These are phyloP conservation scores for Ceratobasidium sp. DNA, from an alignment of 1,284 basidiomycete genomes.

Conservation along the genomic window DNA sequence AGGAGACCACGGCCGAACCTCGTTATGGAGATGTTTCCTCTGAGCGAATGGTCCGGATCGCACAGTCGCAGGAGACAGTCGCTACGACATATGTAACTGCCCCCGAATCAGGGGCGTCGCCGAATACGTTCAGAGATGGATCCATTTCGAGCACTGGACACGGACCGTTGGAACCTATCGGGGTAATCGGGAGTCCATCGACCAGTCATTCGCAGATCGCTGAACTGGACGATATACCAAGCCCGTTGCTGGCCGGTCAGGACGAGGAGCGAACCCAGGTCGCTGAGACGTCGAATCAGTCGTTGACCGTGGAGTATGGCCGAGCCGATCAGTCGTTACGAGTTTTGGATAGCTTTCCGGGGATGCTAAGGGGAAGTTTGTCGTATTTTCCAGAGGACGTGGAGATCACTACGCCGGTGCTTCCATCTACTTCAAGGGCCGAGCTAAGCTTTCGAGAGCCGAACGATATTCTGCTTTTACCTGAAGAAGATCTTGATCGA, in stretches of 20 bases:
- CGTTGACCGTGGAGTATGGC: constrained; percentile 27
- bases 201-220: constrained; percentile 37
- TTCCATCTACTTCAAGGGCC: background rate
- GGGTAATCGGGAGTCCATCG: constrained; percentile 33
- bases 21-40: constrained; percentile 19
- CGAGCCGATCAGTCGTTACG: constrained; percentile 19
- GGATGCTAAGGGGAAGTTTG: constrained; percentile 23
- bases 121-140: background rate
- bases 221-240: constrained; percentile 39
- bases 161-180: background rate
- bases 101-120: constrained; percentile 10
- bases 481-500: background rate
- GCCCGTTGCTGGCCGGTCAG: background rate
- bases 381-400: constrained; percentile 39
- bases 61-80: constrained; percentile 27
- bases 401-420: constrained; percentile 10
- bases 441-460: constrained; percentile 17
- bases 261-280: background rate
- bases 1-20: background rate
- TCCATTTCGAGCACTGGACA: background rate
- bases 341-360: constrained; percentile 21
- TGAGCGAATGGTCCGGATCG: constrained; percentile 31
- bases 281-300: constrained; percentile 7
- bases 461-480: constrained; percentile 16
- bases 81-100: constrained; percentile 32